Percentiles rank a stretch among this genome's conserved stretches.
Evolutionary conservation across 768 basidiomycete genomes (phyloP).

Genomic region (Tricholoma saponaceum): DNA sequence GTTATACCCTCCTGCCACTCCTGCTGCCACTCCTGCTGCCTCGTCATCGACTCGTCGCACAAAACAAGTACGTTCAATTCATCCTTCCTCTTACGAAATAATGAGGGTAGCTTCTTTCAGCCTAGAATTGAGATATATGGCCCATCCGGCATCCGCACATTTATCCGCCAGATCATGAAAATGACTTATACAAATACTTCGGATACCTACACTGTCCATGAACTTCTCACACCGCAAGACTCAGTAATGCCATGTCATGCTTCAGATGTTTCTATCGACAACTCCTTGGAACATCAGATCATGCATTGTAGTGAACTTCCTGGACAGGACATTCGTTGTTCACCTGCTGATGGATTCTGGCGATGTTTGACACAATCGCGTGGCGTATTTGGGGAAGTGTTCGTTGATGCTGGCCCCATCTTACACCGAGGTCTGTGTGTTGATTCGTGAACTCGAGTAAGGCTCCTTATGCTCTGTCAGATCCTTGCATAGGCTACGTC

Average conservation of each 20-base stretch:
- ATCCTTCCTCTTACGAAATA: slow-evolving; percentile 9
- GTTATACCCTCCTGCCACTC: slow-evolving; percentile 45
- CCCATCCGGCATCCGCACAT: slow-evolving; percentile 70
- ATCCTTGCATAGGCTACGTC: slow-evolving; percentile 77
- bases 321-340: slow-evolving; percentile 56
- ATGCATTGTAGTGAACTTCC: slow-evolving; percentile 61
- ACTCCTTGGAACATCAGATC: slow-evolving; percentile 25
- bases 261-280: slow-evolving; percentile 12
- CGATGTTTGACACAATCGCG: slow-evolving; percentile 37
- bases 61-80: slow-evolving; percentile 15
- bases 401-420: slow-evolving; percentile 75
- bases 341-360: slow-evolving; percentile 61
- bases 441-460: background rate
- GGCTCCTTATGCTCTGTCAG: slow-evolving; percentile 27
- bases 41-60: slow-evolving; percentile 1
- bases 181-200: slow-evolving; percentile 61
- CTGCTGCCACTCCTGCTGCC: slow-evolving; percentile 19
- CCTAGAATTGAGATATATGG: slow-evolving; percentile 72
- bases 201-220: slow-evolving; percentile 72
- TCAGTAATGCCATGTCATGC: slow-evolving; percentile 45
- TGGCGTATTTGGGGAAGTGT: slow-evolving; percentile 37
- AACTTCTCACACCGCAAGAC: slow-evolving; percentile 62
- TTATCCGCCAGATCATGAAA: slow-evolving; percentile 66
- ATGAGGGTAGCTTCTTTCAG: slow-evolving; percentile 18
- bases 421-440: slow-evolving; percentile 60